Evolutionary conservation across 441 rosid genomes (phyloP).

Genomic region (Lagerstroemia fauriei): DNA sequence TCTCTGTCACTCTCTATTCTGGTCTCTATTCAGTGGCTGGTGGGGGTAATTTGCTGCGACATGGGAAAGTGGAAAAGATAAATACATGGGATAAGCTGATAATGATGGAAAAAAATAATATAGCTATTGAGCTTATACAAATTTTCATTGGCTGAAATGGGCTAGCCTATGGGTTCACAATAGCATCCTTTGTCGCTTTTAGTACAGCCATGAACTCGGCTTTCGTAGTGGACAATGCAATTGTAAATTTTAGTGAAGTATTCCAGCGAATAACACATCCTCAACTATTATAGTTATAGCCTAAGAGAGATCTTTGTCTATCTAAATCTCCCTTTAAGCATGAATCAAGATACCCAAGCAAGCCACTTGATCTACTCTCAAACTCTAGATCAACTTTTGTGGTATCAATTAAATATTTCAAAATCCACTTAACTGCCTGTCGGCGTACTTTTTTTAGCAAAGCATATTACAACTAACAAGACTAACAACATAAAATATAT

Average conservation of each 20-base stretch:
- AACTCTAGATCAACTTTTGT: not conserved
- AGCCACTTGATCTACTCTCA: not conserved
- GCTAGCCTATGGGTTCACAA: too few relatives aligned
- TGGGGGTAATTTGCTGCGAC: too few relatives aligned
- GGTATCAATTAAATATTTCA: not conserved
- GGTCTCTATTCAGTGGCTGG: too few relatives aligned
- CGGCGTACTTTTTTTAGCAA: not conserved
- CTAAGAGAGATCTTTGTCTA: not conserved
- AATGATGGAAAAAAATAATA: too few relatives aligned
- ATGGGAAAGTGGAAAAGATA: too few relatives aligned
- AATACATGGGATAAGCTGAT: too few relatives aligned
- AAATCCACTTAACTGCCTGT: slow-evolving; percentile 16
- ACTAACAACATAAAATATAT: too few relatives aligned
- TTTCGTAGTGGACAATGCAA: not conserved
- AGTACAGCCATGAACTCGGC: not conserved
- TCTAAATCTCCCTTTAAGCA: slow-evolving; percentile 7
- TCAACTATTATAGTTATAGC: not conserved
- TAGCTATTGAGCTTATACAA: too few relatives aligned
- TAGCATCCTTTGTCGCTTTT: not conserved
- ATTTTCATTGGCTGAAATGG: too few relatives aligned
- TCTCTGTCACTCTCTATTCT: too few relatives aligned
- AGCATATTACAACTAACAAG: too few relatives aligned
- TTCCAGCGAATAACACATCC: slow-evolving; percentile 9
- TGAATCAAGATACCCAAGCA: slow-evolving; percentile 1
- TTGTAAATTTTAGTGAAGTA: not conserved